phyloP scores from a whole-genome alignment of 164 flowering plant genomes.

The Nymphaea thermarum region DNA sequence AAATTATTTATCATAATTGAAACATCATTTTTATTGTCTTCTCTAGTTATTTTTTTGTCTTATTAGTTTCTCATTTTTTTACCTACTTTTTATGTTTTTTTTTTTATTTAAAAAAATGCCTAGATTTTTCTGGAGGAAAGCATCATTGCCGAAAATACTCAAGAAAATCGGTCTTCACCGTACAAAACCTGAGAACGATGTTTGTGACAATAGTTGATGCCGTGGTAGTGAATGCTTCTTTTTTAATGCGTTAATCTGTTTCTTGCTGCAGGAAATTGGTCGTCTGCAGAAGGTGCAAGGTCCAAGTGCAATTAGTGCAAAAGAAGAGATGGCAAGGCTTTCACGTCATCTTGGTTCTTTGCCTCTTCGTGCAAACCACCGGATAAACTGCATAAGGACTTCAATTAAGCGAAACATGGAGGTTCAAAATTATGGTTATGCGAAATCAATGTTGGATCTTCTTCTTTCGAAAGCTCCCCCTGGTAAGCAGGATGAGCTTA shows the following conservation, averaged over 20 bases:
- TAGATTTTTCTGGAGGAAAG: no score
- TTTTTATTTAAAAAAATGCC: no score
- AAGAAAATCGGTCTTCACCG: no score
- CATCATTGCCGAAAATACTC: no score
- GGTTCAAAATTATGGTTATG: conserved; percentile 83
- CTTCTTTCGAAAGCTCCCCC: conserved; percentile 90
- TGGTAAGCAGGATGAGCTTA: conserved; percentile 89
- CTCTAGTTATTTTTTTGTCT: no score
- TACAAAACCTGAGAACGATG: no score
- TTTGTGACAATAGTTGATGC: no score
- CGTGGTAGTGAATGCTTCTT: no score
- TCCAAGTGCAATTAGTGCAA: conserved; percentile 87
- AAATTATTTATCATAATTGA: no score
- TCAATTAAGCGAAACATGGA: conserved; percentile 98
- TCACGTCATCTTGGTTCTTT: conserved; percentile 93
- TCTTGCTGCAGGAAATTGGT: conserved; percentile 62
- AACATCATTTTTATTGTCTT: no score
- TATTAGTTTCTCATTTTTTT: no score
- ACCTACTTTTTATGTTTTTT: no score
- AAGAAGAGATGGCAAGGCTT: conserved; percentile 96
- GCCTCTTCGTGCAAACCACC: conserved; percentile 81
- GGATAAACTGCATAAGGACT: conserved; percentile 89
- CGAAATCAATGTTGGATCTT: conserved; percentile 97
- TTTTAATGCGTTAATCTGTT: neutral
- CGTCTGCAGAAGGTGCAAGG: conserved; percentile 95